Conservation (phyloP, 2,329 filamentous ascomycete genomes). For the Epichloe elymi region DNA sequence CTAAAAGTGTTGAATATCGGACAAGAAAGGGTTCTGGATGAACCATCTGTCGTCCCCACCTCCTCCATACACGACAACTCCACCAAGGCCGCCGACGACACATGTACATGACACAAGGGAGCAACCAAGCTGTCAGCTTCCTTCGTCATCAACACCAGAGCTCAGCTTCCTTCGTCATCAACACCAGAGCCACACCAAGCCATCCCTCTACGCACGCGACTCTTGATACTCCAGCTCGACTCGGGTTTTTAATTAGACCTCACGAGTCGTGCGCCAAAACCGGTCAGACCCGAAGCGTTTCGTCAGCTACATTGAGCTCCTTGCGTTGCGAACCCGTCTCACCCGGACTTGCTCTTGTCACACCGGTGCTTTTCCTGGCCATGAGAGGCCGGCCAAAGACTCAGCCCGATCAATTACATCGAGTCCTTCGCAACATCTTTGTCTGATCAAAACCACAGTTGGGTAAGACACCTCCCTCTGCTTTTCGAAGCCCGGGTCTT, state of each 20-base stretch:
- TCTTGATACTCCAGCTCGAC: not conserved
- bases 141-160: not conserved
- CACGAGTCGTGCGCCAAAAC: not conserved
- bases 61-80: not conserved
- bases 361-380: not conserved
- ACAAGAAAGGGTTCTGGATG: no score
- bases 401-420: not conserved
- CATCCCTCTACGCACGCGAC: not conserved
- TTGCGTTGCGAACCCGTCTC: not conserved
- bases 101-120: not conserved
- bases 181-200: not conserved
- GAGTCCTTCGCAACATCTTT: not conserved
- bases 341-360: not conserved
- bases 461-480: not conserved
- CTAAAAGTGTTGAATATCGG: no score
- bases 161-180: not conserved
- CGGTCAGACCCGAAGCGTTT: not conserved
- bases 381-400: not conserved
- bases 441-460: not conserved
- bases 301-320: not conserved
- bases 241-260: not conserved
- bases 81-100: not conserved
- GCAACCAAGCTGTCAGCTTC: not conserved
- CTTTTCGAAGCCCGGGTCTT: not conserved
- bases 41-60: no score